Evolutionary conservation across 2,329 filamentous ascomycete species (phyloP).

Genomic region (Curvularia hawaiiensis): DNA sequence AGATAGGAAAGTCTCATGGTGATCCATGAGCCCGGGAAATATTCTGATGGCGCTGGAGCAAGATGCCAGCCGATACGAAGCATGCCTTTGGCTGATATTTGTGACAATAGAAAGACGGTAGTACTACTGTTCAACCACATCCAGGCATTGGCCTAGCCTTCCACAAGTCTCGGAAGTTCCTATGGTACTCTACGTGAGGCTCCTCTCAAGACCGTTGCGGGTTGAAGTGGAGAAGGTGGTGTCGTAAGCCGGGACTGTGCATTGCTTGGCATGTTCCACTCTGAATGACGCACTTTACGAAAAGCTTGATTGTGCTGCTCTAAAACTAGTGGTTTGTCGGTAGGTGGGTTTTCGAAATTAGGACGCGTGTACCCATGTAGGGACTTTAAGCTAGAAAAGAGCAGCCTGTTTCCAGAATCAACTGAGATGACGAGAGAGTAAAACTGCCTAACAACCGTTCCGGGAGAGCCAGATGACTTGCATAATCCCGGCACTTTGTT

Average conservation of each 20-base stretch:
- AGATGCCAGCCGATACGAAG: not conserved
- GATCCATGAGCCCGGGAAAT: not conserved
- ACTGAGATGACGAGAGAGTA: not conserved
- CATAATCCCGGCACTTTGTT: not conserved
- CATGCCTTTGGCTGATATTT: not conserved
- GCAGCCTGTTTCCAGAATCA: not conserved
- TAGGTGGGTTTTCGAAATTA: not conserved
- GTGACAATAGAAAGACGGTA: not conserved
- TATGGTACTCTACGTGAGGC: not conserved
- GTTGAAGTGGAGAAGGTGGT: conserved; percentile 2
- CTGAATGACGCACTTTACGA: not conserved
- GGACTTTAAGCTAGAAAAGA: not conserved
- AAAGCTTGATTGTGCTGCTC: conserved; percentile 8
- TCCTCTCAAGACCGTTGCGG: not conserved
- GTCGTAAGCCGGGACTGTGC: conserved; percentile 9
- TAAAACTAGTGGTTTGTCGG: not conserved
- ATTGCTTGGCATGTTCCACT: conserved; percentile 5
- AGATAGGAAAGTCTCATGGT: not conserved
- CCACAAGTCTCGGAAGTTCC: not conserved
- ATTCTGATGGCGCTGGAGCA: not conserved
- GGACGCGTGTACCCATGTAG: not conserved
- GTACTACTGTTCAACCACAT: not conserved
- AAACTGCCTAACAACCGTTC: not conserved
- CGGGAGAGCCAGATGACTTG: not conserved
- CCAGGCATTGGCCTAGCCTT: not conserved